Evolutionary conservation across 2,329 filamentous ascomycete genomes (phyloP), one percentile per base, ranked within the genome.

Genomic region (Cladosporium sp.): DNA sequence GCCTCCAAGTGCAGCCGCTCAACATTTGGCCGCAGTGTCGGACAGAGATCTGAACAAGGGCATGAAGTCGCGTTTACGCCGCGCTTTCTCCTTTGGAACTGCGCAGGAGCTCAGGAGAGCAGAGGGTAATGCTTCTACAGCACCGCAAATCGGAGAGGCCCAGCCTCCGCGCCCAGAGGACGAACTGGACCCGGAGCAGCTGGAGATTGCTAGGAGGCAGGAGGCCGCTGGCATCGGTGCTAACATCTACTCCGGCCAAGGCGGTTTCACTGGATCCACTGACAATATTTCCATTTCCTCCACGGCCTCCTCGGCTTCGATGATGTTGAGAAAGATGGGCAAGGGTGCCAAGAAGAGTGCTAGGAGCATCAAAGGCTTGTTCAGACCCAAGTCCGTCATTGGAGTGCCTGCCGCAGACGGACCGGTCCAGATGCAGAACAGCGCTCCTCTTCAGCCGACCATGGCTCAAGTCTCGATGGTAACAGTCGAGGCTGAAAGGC

Each of bases 311-410:
- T 95, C 89, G 16, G 89, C 89, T 33, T 95, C 89, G 31, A 84
- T 95, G 62, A 95, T 95, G 89, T 87, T 98, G 60, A 84, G 93
- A 49, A 98, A 98, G 75, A 98, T 98, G 93, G 93, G 93, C 52
- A 89, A 90, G 59, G 91, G 92, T n/a, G 87, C 97, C 83, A 97
- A 95, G 79, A 95, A 93, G 72, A 86, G 89, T 48, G 87, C 86
- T 14, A 82, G 91, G 44, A 96, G 91, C 19, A 81, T 98, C 50
- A 95, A 95, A 60, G 93, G 93, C 22, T 77, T 98, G 7, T 98
- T 98, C 75, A 81, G 93, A 57, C 92, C 93, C 0, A 98, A 97
- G 70, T 97, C 92, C 1, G 78, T 95, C 13, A 81, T 92, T 62
- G 91, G 89, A 32, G 83, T 86, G 16, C 82, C 88, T 14, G 78